A percentile compares a stretch with the other conserved stretches of the same genome.
phyloP scores from a whole-genome alignment of 1,284 basidiomycete species.

The Cryptococcus sp. region DNA sequence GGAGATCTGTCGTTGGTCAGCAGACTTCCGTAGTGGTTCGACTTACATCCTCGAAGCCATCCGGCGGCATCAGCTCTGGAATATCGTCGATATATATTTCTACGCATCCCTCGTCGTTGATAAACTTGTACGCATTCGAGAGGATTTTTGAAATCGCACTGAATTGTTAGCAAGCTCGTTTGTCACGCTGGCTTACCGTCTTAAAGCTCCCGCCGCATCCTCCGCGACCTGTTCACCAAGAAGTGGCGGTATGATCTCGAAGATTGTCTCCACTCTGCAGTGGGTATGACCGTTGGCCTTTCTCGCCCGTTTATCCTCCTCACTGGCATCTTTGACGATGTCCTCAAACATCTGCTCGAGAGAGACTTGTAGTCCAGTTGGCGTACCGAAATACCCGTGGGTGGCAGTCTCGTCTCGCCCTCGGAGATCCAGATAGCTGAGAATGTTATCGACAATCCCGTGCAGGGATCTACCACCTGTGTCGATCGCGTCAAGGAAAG shows the following conservation, averaged over 20 bases:
- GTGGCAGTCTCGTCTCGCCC: constrained; percentile 25
- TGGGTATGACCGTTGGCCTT: constrained; percentile 31
- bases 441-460: constrained; percentile 50
- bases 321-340: constrained; percentile 39
- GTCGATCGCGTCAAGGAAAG: constrained; percentile 50
- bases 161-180: background rate
- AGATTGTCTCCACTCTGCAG: constrained; percentile 41
- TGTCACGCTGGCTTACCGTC: constrained; percentile 22
- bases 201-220: constrained; percentile 42
- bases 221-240: constrained; percentile 45
- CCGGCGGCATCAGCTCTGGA: constrained; percentile 34
- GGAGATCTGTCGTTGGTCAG: constrained; percentile 16
- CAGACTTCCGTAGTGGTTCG: background rate
- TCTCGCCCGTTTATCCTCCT: constrained; percentile 36
- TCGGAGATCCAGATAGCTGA: constrained; percentile 44
- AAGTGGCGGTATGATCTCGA: constrained; percentile 46
- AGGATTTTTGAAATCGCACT: constrained; percentile 44
- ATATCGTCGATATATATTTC: constrained; percentile 47
- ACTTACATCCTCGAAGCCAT: constrained; percentile 43
- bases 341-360: constrained; percentile 48
- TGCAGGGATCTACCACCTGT: constrained; percentile 47
- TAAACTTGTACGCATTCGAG: constrained; percentile 50
- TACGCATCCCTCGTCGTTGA: constrained; percentile 46
- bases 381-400: background rate
- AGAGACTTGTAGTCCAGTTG: constrained; percentile 7